Conservation (phyloP, 2,329 filamentous ascomycete genomes). For the Aureobasidium sp. region DNA sequence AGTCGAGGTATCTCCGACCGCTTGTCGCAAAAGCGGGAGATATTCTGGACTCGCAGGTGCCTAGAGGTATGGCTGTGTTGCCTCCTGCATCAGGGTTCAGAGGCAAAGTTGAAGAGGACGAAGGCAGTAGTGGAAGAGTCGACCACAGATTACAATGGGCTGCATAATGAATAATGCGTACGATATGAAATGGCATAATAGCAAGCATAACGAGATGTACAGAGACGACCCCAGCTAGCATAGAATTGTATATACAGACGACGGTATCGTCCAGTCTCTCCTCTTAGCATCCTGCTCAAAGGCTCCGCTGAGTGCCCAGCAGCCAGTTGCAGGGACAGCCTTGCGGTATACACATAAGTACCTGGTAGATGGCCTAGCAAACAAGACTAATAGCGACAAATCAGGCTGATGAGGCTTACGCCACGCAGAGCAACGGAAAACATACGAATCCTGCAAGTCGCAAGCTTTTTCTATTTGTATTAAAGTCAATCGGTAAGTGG, state of each 20-base stretch:
- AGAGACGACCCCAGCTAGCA: background rate
- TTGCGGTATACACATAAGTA: too few species aligned
- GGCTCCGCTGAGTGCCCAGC: too few species aligned
- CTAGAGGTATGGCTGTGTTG: background rate
- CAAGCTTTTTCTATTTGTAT: too few species aligned
- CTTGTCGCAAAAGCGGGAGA: conserved; percentile 28
- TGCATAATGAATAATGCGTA: background rate
- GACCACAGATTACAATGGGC: background rate
- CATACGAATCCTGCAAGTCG: too few species aligned
- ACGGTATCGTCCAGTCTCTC: background rate
- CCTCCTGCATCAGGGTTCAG: background rate
- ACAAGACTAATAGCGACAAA: too few species aligned
- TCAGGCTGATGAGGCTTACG: too few species aligned
- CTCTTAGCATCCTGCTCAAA: too few species aligned
- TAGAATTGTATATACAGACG: background rate
- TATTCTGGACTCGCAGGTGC: conserved; percentile 22
- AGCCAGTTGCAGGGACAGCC: too few species aligned
- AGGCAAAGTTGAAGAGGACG: background rate
- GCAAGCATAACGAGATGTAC: background rate
- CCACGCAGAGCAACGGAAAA: too few species aligned
- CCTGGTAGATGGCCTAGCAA: too few species aligned
- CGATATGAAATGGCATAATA: background rate
- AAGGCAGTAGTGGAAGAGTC: background rate
- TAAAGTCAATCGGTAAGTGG: too few species aligned
- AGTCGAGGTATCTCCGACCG: conserved; percentile 29